Evolutionary conservation across 768 basidiomycete species (phyloP).

Genomic region (Suillus weaverae): DNA sequence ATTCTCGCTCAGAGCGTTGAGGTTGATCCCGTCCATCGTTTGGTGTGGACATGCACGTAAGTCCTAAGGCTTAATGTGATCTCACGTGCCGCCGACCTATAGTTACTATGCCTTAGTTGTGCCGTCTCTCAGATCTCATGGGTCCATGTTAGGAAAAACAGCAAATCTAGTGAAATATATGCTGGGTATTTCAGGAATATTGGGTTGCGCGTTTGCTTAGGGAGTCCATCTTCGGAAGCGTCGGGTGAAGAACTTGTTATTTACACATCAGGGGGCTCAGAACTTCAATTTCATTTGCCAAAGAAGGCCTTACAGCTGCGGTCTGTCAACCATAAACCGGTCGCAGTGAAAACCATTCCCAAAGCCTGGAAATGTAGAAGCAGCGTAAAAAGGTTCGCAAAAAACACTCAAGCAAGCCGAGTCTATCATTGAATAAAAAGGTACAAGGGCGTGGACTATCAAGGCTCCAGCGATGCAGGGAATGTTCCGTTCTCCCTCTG

Average conservation of each 20-base stretch:
- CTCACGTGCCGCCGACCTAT: not conserved
- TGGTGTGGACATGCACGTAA: conserved; percentile 4
- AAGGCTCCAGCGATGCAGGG: conserved; percentile 86
- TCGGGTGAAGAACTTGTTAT: not conserved
- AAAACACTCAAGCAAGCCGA: not conserved
- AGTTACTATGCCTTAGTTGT: too few relatives aligned
- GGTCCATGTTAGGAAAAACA: not conserved
- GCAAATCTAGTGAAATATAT: not conserved
- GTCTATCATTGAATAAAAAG: conserved; percentile 4
- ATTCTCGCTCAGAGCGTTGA: conserved; percentile 66
- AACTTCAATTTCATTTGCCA: not conserved
- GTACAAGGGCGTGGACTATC: conserved; percentile 23
- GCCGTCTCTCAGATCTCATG: too few relatives aligned
- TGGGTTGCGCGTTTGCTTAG: not conserved
- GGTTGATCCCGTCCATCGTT: conserved; percentile 35
- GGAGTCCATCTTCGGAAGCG: not conserved
- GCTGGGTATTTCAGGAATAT: not conserved
- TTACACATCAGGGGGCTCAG: not conserved
- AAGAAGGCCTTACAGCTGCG: not conserved
- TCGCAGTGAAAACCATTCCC: not conserved
- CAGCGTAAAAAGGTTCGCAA: not conserved
- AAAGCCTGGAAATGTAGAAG: not conserved
- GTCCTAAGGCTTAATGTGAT: not conserved
- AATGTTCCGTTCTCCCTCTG: conserved; percentile 92
- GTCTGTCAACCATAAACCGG: not conserved